Percentiles rank a stretch among this genome's conserved stretches.
phyloP scores from a whole-genome alignment of 371 early-diverging fungal species.

The Sporodiniella umbellata region DNA sequence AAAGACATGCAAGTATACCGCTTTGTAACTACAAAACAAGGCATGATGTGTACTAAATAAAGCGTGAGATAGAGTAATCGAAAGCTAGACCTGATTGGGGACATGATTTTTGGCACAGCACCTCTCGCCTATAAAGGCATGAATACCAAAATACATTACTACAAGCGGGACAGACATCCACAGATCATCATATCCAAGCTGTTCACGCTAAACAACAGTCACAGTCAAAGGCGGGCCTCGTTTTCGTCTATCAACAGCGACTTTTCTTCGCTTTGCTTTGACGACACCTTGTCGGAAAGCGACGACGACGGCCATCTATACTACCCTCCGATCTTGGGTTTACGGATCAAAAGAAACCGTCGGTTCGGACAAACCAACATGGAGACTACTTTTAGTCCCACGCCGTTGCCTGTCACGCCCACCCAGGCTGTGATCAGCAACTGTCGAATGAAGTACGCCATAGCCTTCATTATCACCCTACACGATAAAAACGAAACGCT shows the following conservation, averaged over 20 bases:
- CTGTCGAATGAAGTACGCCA: slow-evolving; percentile 46
- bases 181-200: slow-evolving; percentile 63
- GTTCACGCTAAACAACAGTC: slow-evolving; percentile 45
- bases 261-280: slow-evolving; percentile 20
- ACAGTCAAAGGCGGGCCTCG: slow-evolving; percentile 39
- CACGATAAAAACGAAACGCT: slow-evolving; percentile 46
- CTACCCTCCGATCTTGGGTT: slow-evolving; percentile 37
- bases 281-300: slow-evolving; percentile 35
- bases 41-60: too few relatives aligned
- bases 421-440: slow-evolving; percentile 7
- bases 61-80: slow-evolving; percentile 28
- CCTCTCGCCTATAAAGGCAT: slow-evolving; percentile 68
- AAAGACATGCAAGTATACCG: slow-evolving; percentile 4
- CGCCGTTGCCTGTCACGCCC: slow-evolving; percentile 48
- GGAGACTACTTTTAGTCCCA: slow-evolving; percentile 67
- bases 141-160: slow-evolving; percentile 62
- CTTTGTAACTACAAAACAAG: background rate
- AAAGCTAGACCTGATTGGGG: slow-evolving; percentile 49
- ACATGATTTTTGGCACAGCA: slow-evolving; percentile 68
- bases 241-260: slow-evolving; percentile 63
- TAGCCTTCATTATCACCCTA: slow-evolving; percentile 57
- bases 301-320: slow-evolving; percentile 36
- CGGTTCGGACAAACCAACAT: slow-evolving; percentile 61
- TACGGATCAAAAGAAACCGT: slow-evolving; percentile 44
- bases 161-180: slow-evolving; percentile 47